phyloP scores from a whole-genome alignment of 2,329 filamentous ascomycete genomes.

The Shiraia bambusicola region DNA sequence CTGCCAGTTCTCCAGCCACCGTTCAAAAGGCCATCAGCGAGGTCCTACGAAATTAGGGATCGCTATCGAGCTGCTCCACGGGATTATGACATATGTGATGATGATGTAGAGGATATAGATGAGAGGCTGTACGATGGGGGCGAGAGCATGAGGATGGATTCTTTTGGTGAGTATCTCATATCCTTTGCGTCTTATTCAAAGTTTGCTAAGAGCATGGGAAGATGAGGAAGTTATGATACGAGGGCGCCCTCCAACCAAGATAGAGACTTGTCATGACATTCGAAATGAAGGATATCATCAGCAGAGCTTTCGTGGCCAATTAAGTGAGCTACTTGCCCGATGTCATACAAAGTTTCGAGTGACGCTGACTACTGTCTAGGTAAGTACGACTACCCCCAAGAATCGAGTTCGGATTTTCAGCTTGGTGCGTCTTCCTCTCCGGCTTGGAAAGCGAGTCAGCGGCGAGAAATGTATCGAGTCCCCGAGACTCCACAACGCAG shows the following conservation, averaged over 20 bases:
- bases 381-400: slow-evolving; percentile 13
- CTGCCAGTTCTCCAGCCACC: slow-evolving; percentile 18
- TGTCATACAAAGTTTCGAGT: slow-evolving; percentile 2
- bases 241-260: not conserved
- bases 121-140: slow-evolving; percentile 18
- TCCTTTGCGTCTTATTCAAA: not conserved
- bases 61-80: slow-evolving; percentile 27
- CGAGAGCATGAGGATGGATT: slow-evolving; percentile 43
- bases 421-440: slow-evolving; percentile 44
- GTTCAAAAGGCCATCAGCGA: slow-evolving; percentile 9
- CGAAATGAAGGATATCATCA: slow-evolving; percentile 4
- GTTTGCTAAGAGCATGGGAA: slow-evolving; percentile 10
- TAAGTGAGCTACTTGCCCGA: slow-evolving; percentile 5
- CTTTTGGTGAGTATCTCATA: slow-evolving; percentile 48
- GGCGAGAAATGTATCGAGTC: slow-evolving; percentile 17
- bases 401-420: slow-evolving; percentile 36
- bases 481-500: not conserved
- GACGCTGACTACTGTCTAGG: slow-evolving; percentile 26
- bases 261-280: slow-evolving; percentile 3
- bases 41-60: slow-evolving; percentile 17
- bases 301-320: slow-evolving; percentile 3
- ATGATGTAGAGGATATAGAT: slow-evolving; percentile 35
- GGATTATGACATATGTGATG: slow-evolving; percentile 19
- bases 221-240: slow-evolving; percentile 32
- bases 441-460: slow-evolving; percentile 40